Conservation (phyloP, 345 rosid species). For the Euphorbia peplus region DNA sequence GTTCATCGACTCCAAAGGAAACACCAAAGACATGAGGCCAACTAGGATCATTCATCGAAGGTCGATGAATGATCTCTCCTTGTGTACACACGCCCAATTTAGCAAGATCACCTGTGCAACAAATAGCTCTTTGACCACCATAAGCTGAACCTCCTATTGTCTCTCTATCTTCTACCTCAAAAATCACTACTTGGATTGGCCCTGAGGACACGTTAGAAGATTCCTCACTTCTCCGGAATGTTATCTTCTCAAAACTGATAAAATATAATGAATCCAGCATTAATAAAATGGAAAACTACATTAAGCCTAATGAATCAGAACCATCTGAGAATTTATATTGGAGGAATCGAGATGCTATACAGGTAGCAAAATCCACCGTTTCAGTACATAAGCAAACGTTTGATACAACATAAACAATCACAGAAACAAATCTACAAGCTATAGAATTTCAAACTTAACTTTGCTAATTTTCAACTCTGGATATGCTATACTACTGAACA, state of each 20-base stretch:
- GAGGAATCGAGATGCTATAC: background rate
- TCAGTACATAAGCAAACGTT: background rate
- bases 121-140: constrained; percentile 96
- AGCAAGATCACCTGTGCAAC: constrained; percentile 87
- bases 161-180: constrained; percentile 86
- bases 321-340: background rate
- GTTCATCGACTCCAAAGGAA: constrained; percentile 44
- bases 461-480: too few relatives aligned
- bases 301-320: background rate
- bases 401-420: background rate
- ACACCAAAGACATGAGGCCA: constrained; percentile 82
- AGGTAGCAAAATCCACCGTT: background rate
- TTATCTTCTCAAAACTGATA: constrained; percentile 79
- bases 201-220: constrained; percentile 48
- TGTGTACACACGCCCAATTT: constrained; percentile 73
- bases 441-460: constrained; percentile 1
- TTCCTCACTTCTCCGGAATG: constrained; percentile 53
- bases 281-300: too few relatives aligned
- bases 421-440: background rate
- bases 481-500: too few relatives aligned
- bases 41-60: constrained; percentile 50
- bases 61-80: constrained; percentile 82
- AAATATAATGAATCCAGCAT: background rate
- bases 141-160: constrained; percentile 90
- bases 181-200: constrained; percentile 64